Base-by-base conservation (phyloP, 495 filamentous ascomycete genomes). In the Penicillium lividum region DNA sequence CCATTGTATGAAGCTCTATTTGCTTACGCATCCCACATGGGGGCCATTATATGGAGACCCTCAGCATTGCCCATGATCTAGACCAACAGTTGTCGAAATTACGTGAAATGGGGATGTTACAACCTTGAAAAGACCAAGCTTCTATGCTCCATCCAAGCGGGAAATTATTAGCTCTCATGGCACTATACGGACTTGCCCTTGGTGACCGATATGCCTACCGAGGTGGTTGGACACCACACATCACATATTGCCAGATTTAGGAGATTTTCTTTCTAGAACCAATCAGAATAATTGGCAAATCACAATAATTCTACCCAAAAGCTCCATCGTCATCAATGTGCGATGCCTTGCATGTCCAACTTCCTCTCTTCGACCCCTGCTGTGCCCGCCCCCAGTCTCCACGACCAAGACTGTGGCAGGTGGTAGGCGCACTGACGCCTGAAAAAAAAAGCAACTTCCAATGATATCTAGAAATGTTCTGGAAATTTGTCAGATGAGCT, bases 401-500 rank as follows among this genome's bases (percentile, higher is more conserved):
- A 56, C 61, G 25, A 61, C 34, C 7, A 49, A 28, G 58, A 16
- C 63, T 56, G 60, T 55, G 58, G 56, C 64, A 67, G 58, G 48
- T 64, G 58, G 43, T 56, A 54, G 27, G 28, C 44, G 25, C 51
- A 31, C 42, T 28, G 30, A 45, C 18, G n/a, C 38, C 30, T 13
- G 33, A n/a, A 25, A 46, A 22, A 50, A 36, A 18, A 3, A 16
- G n/a, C 15, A 5, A 11, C 38, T 40, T 40, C 38, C 38, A 40
- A 54, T 50, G 33, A 22, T 8, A 56, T 58, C 62, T 65, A 55
- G 51, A 43, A 62, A 62, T 44, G 22, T 22, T 22, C 22, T 22
- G 22, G 22, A 22, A 22, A 22, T 64, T 60, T 36, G 56, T 70
- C 69, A 72, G 59, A 65, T 64, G 65, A 56, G 48, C 62, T 50